Percentiles rank a stretch among this genome's conserved stretches.
Conservation (phyloP, 148 eudicot species). For the Fallopia convolvulus region DNA sequence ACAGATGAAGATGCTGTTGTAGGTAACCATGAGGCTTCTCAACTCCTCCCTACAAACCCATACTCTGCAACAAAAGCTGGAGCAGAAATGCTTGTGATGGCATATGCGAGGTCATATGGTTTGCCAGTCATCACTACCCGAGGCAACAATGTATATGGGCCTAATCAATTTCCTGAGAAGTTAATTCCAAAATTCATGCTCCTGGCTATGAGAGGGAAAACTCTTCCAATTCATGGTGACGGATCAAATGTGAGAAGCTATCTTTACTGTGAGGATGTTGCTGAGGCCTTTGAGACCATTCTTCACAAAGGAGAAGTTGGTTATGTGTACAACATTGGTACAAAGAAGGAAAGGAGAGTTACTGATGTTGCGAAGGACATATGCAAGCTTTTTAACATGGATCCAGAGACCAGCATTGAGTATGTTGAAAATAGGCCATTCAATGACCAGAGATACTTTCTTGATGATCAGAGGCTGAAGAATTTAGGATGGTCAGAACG, state of each 20-base stretch:
- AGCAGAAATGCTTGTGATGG: slow-evolving; percentile 94
- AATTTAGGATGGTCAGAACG: slow-evolving; percentile 60
- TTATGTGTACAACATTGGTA: slow-evolving; percentile 73
- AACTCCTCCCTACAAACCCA: slow-evolving; percentile 80
- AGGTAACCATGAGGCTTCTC: slow-evolving; percentile 76
- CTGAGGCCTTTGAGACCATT: slow-evolving; percentile 75
- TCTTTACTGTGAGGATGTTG: slow-evolving; percentile 84
- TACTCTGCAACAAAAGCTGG: slow-evolving; percentile 87
- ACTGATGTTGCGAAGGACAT: slow-evolving; percentile 66
- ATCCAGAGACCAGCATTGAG: slow-evolving; percentile 42
- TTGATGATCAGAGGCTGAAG: slow-evolving; percentile 60
- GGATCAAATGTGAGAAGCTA: slow-evolving; percentile 79
- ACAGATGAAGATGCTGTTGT: slow-evolving; percentile 71
- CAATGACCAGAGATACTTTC: slow-evolving; percentile 74
- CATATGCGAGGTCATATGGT: slow-evolving; percentile 72
- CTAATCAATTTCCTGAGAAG: slow-evolving; percentile 86
- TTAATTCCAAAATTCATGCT: slow-evolving; percentile 77
- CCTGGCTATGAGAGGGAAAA: slow-evolving; percentile 66
- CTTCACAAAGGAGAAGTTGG: slow-evolving; percentile 82
- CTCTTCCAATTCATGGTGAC: slow-evolving; percentile 69
- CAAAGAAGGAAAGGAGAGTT: slow-evolving; percentile 63
- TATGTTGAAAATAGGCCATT: slow-evolving; percentile 75
- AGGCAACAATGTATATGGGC: slow-evolving; percentile 83
- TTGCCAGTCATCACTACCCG: slow-evolving; percentile 74
- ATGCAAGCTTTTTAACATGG: slow-evolving; percentile 47